Evolutionary conservation across 2,329 filamentous ascomycete species (phyloP).

Genomic region (Didymellaceae sp.): DNA sequence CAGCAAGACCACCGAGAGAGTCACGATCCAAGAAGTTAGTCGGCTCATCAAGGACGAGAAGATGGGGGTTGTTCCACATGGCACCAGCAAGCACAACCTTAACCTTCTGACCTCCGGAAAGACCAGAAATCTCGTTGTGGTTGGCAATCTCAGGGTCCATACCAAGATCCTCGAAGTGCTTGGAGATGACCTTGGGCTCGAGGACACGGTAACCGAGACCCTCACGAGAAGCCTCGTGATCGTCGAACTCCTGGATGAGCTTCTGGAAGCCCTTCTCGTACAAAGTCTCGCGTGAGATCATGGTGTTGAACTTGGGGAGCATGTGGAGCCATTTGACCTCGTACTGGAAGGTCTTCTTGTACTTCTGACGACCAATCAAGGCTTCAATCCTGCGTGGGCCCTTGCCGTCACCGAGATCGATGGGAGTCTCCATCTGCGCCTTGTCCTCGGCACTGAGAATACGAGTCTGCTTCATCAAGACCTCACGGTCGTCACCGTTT

Average conservation of each 20-base stretch:
- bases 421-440: slow-evolving; percentile 86
- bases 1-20: slow-evolving; percentile 93
- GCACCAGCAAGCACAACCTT: slow-evolving; percentile 97
- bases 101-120: slow-evolving; percentile 97
- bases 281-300: slow-evolving; percentile 92
- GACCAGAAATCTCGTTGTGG: slow-evolving; percentile 95
- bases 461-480: slow-evolving; percentile 96
- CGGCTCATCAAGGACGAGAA: slow-evolving; percentile 96
- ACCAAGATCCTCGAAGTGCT: slow-evolving; percentile 97
- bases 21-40: slow-evolving; percentile 99
- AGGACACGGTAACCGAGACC: slow-evolving; percentile 95
- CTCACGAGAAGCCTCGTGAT: slow-evolving; percentile 98
- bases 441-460: slow-evolving; percentile 84
- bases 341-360: slow-evolving; percentile 99
- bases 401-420: slow-evolving; percentile 85
- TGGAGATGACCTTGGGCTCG: slow-evolving; percentile 90
- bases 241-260: slow-evolving; percentile 96
- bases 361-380: slow-evolving; percentile 96
- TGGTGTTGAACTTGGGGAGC: slow-evolving; percentile 90
- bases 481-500: slow-evolving; percentile 95
- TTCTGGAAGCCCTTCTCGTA: slow-evolving; percentile 86
- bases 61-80: slow-evolving; percentile 99
- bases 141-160: slow-evolving; percentile 98
- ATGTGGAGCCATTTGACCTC: slow-evolving; percentile 93
- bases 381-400: slow-evolving; percentile 80